Evolutionary conservation across 345 rosid species (phyloP).

Genomic region (Lagerstroemia speciosa): DNA sequence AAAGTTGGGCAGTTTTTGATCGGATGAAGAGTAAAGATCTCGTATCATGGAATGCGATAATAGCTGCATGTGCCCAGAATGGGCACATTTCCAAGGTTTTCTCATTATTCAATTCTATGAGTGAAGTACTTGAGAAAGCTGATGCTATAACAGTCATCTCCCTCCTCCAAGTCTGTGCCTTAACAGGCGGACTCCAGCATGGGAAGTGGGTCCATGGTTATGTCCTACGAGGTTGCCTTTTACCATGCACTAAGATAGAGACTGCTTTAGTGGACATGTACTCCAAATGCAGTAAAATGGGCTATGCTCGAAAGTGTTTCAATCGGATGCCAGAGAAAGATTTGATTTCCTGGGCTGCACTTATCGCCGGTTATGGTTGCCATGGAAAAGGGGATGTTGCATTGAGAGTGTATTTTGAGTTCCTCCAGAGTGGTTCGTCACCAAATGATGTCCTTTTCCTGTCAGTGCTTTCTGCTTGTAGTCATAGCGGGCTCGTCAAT

Average conservation of each 20-base stretch:
- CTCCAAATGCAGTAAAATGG: conserved; percentile 63
- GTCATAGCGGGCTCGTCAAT: conserved; percentile 62
- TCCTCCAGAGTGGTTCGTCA: conserved; percentile 45
- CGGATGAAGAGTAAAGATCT: conserved; percentile 41
- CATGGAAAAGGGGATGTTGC: conserved; percentile 73
- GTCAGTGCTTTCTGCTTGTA: conserved; percentile 63
- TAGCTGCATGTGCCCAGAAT: conserved; percentile 57
- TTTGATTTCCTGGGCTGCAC: conserved; percentile 56
- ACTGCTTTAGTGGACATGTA: conserved; percentile 77
- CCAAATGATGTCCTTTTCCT: conserved; percentile 66
- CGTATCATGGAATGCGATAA: conserved; percentile 81
- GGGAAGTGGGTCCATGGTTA: conserved; percentile 64
- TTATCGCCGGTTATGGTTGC: conserved; percentile 65
- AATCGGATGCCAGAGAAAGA: conserved; percentile 36
- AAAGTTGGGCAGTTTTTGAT: conserved; percentile 45
- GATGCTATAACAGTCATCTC: conserved; percentile 57
- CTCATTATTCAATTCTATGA: conserved; percentile 41
- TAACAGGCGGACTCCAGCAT: conserved; percentile 36
- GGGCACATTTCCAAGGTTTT: conserved; percentile 42
- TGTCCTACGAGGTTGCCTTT: conserved; percentile 36
- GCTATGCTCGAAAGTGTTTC: conserved; percentile 57
- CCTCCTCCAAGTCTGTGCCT: conserved; percentile 69
- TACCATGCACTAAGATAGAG: conserved; percentile 33
- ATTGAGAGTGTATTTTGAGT: conserved; percentile 38
- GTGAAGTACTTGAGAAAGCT: conserved; percentile 28